These are phyloP conservation scores for Sclerotiophoma versabilis DNA, from an alignment of 2,329 filamentous ascomycete genomes.

Conservation along the genomic window DNA sequence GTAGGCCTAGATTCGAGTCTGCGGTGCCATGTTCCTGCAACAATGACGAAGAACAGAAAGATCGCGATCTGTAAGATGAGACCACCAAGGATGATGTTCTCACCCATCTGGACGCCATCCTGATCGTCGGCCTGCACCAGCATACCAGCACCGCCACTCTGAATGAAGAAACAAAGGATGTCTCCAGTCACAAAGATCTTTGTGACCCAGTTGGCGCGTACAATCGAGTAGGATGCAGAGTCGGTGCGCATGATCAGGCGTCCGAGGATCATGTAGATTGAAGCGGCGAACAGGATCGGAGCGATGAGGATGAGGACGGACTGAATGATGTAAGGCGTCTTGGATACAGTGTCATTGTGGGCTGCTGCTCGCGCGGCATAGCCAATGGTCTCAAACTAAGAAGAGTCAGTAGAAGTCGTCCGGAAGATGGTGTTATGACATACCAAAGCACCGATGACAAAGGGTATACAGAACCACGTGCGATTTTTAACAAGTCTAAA, in stretches of 20 bases:
- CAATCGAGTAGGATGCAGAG: constrained; percentile 53
- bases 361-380: constrained; percentile 43
- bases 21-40: constrained; percentile 58
- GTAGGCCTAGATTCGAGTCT: constrained; percentile 49
- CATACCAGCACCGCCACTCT: constrained; percentile 58
- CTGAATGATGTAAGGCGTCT: constrained; percentile 50
- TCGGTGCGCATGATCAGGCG: constrained; percentile 52
- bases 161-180: constrained; percentile 60
- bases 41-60: constrained; percentile 63
- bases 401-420: neutral
- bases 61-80: constrained; percentile 65
- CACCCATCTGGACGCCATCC: constrained; percentile 47
- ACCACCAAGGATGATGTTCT: constrained; percentile 64
- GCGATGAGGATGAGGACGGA: constrained; percentile 52
- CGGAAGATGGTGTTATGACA: constrained; percentile 36
- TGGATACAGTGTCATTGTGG: constrained; percentile 38
- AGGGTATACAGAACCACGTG: constrained; percentile 61
- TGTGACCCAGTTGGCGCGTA: constrained; percentile 57
- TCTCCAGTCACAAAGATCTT: constrained; percentile 64
- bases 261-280: constrained; percentile 57
- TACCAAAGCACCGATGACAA: constrained; percentile 59
- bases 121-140: constrained; percentile 39
- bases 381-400: constrained; percentile 50
- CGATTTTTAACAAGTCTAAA: constrained; percentile 54
- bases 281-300: constrained; percentile 56